phyloP scores from a whole-genome alignment of 2,329 filamentous ascomycete species.

The Arthrobotrys iridis region DNA sequence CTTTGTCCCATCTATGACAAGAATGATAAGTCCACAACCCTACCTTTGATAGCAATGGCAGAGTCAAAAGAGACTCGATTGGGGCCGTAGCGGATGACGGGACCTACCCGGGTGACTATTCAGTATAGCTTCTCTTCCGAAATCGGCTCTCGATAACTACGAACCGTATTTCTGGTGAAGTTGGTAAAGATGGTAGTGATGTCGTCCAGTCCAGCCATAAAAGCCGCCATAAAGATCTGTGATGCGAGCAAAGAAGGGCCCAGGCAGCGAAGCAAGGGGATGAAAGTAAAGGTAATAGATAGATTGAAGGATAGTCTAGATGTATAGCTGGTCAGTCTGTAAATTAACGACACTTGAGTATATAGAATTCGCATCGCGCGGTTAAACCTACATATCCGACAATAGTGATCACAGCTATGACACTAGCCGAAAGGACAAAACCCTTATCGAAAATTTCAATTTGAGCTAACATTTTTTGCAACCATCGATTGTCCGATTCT shows the following conservation, averaged over 20 bases:
- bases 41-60: slow-evolving; percentile 72
- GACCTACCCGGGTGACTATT: slow-evolving; percentile 3
- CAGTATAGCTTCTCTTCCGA: not conserved
- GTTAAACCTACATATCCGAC: slow-evolving; percentile 12
- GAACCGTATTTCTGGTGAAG: slow-evolving; percentile 77
- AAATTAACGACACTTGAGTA: not conserved
- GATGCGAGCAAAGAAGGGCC: slow-evolving; percentile 71
- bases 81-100: slow-evolving; percentile 62
- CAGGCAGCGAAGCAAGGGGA: slow-evolving; percentile 72
- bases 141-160: slow-evolving; percentile 41
- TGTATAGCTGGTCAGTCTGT: not conserved
- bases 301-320: not conserved
- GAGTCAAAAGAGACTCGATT: slow-evolving; percentile 77
- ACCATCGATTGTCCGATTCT: not conserved
- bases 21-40: not conserved
- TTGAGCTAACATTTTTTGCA: slow-evolving; percentile 22
- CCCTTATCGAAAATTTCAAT: slow-evolving; percentile 6
- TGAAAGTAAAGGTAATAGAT: slow-evolving; percentile 71
- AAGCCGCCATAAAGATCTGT: slow-evolving; percentile 71
- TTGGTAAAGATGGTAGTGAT: slow-evolving; percentile 77
- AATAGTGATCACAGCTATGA: not conserved
- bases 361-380: not conserved
- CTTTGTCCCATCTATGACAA: slow-evolving; percentile 18
- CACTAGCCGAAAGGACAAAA: not conserved
- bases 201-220: slow-evolving; percentile 77